These are phyloP conservation scores for Rhynchospora breviuscula DNA, from an alignment of 176 grass and related monocot species.

Conservation along the genomic window DNA sequence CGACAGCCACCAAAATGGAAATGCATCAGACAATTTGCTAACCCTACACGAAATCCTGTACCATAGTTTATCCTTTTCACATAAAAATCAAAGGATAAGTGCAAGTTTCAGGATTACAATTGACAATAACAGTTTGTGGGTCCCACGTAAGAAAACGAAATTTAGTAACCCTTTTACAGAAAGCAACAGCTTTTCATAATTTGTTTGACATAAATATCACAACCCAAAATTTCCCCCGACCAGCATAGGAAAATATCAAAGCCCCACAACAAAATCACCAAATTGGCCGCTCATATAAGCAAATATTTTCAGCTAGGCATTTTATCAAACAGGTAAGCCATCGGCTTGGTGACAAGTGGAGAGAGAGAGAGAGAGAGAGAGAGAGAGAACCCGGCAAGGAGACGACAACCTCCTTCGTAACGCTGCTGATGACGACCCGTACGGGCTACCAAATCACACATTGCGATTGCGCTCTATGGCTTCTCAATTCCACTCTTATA, in stretches of 20 bases:
- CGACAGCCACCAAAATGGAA: constrained; percentile 9
- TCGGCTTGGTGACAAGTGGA: background rate
- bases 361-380: background rate
- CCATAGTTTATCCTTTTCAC: background rate
- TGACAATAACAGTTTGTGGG: constrained; percentile 1
- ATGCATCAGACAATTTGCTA: background rate
- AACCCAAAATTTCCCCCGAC: background rate
- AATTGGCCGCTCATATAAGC: background rate
- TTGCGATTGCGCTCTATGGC: constrained; percentile 18
- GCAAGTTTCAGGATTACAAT: background rate
- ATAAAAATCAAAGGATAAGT: constrained; percentile 8
- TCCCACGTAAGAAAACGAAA: background rate
- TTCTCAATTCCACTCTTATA: background rate
- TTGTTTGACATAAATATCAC: background rate
- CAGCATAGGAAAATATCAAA: background rate
- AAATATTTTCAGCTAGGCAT: background rate
- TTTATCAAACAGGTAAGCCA: constrained; percentile 16
- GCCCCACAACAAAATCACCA: background rate
- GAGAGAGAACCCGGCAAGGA: constrained; percentile 66
- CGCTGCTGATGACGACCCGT: constrained; percentile 99
- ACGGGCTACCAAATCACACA: constrained; percentile 97
- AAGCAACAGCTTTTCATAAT: constrained; percentile 11
- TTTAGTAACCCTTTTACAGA: constrained; percentile 1
- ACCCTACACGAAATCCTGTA: background rate
- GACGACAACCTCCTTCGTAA: constrained; percentile 74